phyloP scores from a whole-genome alignment of 768 basidiomycete genomes.

The Collybiopsis luxurians region DNA sequence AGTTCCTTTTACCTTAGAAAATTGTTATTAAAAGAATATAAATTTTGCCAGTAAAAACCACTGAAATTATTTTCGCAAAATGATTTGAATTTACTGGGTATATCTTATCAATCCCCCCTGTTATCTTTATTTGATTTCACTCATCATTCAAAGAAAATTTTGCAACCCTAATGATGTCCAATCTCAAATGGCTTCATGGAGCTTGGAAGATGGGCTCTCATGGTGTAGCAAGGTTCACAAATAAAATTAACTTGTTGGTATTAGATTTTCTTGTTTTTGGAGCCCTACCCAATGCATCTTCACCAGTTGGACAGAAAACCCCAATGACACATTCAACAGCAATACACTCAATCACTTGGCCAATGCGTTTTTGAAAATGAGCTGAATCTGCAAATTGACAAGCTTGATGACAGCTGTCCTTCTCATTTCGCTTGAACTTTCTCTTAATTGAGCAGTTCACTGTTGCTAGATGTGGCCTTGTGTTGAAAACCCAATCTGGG shows the following conservation, averaged over 20 bases:
- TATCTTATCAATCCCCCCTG: too few species aligned
- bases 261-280: background rate
- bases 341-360: slow-evolving; percentile 44
- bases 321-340: slow-evolving; percentile 45
- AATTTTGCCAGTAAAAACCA: too few species aligned
- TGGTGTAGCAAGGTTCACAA: slow-evolving; percentile 52
- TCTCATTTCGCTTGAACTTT: background rate
- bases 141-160: too few species aligned
- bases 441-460: background rate
- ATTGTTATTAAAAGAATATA: too few species aligned
- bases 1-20: too few species aligned
- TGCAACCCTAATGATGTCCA: too few species aligned
- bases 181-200: slow-evolving; percentile 49
- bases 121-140: too few species aligned
- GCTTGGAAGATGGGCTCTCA: slow-evolving; percentile 53
- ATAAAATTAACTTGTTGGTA: slow-evolving; percentile 25
- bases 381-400: slow-evolving; percentile 45
- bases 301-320: slow-evolving; percentile 42
- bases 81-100: too few species aligned
- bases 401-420: too few species aligned
- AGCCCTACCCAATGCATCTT: slow-evolving; percentile 34
- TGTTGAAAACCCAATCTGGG: slow-evolving; percentile 43
- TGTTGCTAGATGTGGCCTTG: slow-evolving; percentile 48
- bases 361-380: slow-evolving; percentile 60
- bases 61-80: too few species aligned